phyloP scores from a whole-genome alignment of 2,329 filamentous ascomycete genomes.

The Purpureocillium lavendulum region DNA sequence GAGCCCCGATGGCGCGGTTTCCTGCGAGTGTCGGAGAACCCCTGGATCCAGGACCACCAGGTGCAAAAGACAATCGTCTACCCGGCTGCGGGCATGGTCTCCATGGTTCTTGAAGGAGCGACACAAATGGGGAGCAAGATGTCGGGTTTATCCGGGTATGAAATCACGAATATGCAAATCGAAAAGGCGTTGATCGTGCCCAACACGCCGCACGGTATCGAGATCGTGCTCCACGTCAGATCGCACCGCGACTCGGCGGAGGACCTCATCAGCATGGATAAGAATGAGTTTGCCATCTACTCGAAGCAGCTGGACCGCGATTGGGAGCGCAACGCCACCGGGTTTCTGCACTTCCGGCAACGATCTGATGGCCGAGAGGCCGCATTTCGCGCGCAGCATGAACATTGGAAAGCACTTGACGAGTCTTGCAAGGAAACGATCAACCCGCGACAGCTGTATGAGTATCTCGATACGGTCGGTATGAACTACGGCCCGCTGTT shows the following conservation, averaged over 20 bases:
- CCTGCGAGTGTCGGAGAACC: constrained; percentile 38
- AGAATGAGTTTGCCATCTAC: constrained; percentile 33
- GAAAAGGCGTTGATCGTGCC: constrained; percentile 44
- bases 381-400: constrained; percentile 12
- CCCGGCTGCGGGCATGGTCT: constrained; percentile 40
- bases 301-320: constrained; percentile 30
- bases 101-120: constrained; percentile 40
- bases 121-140: constrained; percentile 26
- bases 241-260: constrained; percentile 6
- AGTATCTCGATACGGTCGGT: constrained; percentile 39
- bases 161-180: constrained; percentile 37
- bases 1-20: constrained; percentile 42
- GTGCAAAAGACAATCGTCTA: constrained; percentile 42
- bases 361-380: constrained; percentile 10
- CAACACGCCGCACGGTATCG: constrained; percentile 35
- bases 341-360: constrained; percentile 20
- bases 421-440: constrained; percentile 22
- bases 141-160: constrained; percentile 24
- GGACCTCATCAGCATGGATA: neutral
- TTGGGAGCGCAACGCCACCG: constrained; percentile 36
- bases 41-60: constrained; percentile 44
- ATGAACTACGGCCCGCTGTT: constrained; percentile 44
- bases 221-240: constrained; percentile 39
- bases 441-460: constrained; percentile 39
- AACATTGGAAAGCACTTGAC: constrained; percentile 14